Percentiles rank a stretch among this genome's conserved stretches.
Evolutionary conservation across 306 rosid species (phyloP).

Genomic region (Sicyos edulis): DNA sequence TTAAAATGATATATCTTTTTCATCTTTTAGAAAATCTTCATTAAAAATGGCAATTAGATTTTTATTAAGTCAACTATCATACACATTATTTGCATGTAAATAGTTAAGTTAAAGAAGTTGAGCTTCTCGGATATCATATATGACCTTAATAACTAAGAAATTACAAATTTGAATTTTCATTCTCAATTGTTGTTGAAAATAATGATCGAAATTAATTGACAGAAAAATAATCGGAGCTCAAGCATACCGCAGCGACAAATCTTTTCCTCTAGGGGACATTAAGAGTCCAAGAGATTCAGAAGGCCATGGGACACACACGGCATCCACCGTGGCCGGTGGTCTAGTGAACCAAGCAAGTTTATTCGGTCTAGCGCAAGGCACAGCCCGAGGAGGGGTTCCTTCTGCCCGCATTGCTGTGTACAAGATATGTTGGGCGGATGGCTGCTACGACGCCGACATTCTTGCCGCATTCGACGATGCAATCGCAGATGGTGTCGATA

Average conservation of each 20-base stretch:
- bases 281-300: slow-evolving; percentile 30
- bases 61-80: too few relatives aligned
- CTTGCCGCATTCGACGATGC: slow-evolving; percentile 41
- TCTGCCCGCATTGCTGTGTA: slow-evolving; percentile 38
- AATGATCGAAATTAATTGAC: too few relatives aligned
- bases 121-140: too few relatives aligned
- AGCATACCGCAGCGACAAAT: slow-evolving; percentile 17
- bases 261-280: background rate
- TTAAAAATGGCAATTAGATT: too few relatives aligned
- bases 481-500: slow-evolving; percentile 49
- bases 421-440: slow-evolving; percentile 28
- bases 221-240: slow-evolving; percentile 53
- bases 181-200: too few relatives aligned
- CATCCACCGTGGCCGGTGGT: slow-evolving; percentile 47
- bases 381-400: slow-evolving; percentile 36
- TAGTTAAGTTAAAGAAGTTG: too few relatives aligned
- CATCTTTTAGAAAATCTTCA: too few relatives aligned
- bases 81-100: too few relatives aligned
- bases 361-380: slow-evolving; percentile 29
- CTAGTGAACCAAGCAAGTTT: slow-evolving; percentile 27
- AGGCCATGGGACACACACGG: slow-evolving; percentile 45
- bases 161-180: too few relatives aligned
- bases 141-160: too few relatives aligned
- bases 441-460: slow-evolving; percentile 5
- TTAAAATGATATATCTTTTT: too few relatives aligned